Percentiles rank a stretch among this genome's conserved stretches.
These are phyloP conservation scores for Leccinum variicolor DNA, from an alignment of 768 basidiomycete genomes.

Conservation along the genomic window DNA sequence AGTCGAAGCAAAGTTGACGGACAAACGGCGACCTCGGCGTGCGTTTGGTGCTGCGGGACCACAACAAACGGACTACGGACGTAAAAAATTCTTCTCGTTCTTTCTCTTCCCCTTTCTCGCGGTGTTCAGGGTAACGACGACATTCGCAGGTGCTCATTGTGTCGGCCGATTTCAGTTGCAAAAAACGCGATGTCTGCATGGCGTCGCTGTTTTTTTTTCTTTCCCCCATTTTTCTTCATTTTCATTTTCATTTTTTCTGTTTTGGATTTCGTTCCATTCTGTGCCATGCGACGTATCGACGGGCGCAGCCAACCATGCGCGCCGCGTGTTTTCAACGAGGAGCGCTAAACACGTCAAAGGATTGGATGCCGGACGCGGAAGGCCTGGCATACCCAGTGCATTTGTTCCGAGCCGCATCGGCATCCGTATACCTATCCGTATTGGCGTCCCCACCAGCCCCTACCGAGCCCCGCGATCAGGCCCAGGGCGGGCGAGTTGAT, in stretches of 20 bases:
- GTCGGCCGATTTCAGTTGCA: background rate
- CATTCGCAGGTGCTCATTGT: background rate
- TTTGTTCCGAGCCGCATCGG: background rate
- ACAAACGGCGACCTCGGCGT: background rate
- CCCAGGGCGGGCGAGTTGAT: background rate
- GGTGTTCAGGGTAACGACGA: background rate
- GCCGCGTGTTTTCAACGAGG: constrained; percentile 29
- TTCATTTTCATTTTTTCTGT: background rate
- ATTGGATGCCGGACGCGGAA: background rate
- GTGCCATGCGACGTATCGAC: background rate
- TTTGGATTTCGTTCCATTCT: background rate
- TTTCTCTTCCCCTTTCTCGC: background rate
- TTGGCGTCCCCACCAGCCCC: background rate
- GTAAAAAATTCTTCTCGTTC: background rate
- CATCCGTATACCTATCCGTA: background rate
- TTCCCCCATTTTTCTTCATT: background rate
- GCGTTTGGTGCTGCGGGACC: constrained; percentile 7
- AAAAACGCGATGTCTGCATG: constrained; percentile 1
- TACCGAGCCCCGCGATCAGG: background rate
- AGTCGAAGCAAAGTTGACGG: background rate
- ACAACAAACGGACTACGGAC: background rate
- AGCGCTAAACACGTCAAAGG: background rate
- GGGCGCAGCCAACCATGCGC: background rate
- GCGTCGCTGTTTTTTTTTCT: background rate
- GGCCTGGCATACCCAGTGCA: background rate